These are phyloP conservation scores for Aurinia saxatilis DNA, from an alignment of 345 rosid genomes.

Conservation along the genomic window DNA sequence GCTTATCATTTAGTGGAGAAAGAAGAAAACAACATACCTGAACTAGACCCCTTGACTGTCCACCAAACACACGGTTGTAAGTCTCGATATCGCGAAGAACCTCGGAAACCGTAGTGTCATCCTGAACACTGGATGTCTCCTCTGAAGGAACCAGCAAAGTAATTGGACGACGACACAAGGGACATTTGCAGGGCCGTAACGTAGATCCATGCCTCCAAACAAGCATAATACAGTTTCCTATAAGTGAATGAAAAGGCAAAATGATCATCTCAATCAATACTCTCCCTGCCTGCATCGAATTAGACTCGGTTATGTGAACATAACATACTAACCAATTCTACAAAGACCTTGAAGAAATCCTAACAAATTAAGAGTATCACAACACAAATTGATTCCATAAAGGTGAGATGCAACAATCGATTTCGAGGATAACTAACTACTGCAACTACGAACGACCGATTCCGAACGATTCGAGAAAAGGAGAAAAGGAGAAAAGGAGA, in stretches of 20 bases:
- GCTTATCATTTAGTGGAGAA: not conserved
- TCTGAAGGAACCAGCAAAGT: conserved; percentile 62
- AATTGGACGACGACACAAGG: conserved; percentile 70
- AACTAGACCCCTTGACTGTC: conserved; percentile 36
- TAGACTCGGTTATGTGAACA: too few species aligned
- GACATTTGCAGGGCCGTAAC: conserved; percentile 70
- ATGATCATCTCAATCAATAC: not conserved
- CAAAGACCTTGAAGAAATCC: not conserved
- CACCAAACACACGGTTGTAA: conserved; percentile 67
- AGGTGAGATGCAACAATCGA: not conserved
- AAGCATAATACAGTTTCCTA: conserved; percentile 75
- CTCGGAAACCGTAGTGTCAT: conserved; percentile 35
- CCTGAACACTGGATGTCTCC: conserved; percentile 40
- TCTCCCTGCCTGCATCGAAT: too few species aligned
- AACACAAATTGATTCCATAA: not conserved
- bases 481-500: too few species aligned
- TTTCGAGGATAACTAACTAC: not conserved
- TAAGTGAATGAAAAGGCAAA: not conserved
- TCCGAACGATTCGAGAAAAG: not conserved
- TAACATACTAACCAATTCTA: too few species aligned
- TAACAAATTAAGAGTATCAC: not conserved
- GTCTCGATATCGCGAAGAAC: conserved; percentile 43
- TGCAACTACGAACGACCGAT: too few species aligned
- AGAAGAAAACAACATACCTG: conserved; percentile 39
- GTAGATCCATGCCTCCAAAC: conserved; percentile 71